A percentile compares a stretch with the other conserved stretches of the same genome.
These are phyloP conservation scores for Leptomonas seymouri DNA, from an alignment of 208 protist genomes.

Conservation along the genomic window DNA sequence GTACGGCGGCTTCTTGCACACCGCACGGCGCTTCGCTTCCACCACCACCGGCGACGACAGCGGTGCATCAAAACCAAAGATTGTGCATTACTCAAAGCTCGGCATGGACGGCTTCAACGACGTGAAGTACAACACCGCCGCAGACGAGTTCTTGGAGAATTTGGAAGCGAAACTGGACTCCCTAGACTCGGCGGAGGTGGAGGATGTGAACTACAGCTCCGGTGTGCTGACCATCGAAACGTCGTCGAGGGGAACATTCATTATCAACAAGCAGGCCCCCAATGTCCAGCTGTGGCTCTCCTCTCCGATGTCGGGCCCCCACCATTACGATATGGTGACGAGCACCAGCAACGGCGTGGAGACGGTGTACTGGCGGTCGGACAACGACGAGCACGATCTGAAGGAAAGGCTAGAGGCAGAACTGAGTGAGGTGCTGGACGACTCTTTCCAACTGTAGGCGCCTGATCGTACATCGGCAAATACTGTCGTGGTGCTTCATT, in stretches of 20 bases:
- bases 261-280: conserved; percentile 94
- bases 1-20: neutral
- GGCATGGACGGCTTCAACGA: conserved; percentile 91
- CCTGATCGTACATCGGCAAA: neutral
- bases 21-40: neutral
- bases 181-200: conserved; percentile 49
- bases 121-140: conserved; percentile 68
- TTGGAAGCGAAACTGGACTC: conserved; percentile 65
- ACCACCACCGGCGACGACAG: neutral
- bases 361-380: conserved; percentile 50
- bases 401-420: conserved; percentile 65
- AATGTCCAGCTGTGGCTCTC: conserved; percentile 94
- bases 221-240: conserved; percentile 87
- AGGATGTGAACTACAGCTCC: conserved; percentile 63
- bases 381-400: conserved; percentile 75
- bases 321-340: conserved; percentile 87
- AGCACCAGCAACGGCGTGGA: conserved; percentile 19
- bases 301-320: conserved; percentile 87
- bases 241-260: conserved; percentile 60
- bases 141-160: conserved; percentile 68
- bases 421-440: conserved; percentile 54
- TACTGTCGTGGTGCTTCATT: neutral
- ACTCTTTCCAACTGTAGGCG: conserved; percentile 30
- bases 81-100: conserved; percentile 50
- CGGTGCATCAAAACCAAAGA: conserved; percentile 4